Evolutionary conservation across 192 early-diverging fungal genomes (phyloP).

Genomic region (Rhizophagus clarus): DNA sequence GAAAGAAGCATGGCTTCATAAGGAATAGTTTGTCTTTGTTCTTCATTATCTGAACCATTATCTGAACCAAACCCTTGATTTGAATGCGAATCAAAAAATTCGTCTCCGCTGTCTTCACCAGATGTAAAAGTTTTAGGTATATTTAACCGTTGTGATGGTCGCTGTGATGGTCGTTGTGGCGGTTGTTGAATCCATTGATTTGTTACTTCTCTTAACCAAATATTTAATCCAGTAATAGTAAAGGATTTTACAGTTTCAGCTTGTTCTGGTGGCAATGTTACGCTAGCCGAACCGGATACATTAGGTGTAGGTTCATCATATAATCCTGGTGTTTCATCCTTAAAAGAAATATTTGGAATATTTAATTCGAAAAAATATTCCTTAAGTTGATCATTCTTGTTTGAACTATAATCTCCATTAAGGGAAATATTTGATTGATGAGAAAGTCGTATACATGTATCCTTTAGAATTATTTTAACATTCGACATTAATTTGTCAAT

Average conservation of each 20-base stretch:
- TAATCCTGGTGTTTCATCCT: conserved; percentile 62
- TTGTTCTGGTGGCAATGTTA: conserved; percentile 39
- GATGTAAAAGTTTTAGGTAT: background rate
- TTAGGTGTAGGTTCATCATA: conserved; percentile 31
- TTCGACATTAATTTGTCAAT: conserved; percentile 86
- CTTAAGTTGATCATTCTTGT: background rate
- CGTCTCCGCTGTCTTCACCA: conserved; percentile 34
- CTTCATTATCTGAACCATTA: background rate
- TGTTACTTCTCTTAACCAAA: conserved; percentile 45
- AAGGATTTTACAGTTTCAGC: conserved; percentile 57
- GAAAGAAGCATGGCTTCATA: conserved; percentile 52
- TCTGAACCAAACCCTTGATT: background rate
- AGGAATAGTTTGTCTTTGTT: background rate
- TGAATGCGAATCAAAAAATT: conserved; percentile 40
- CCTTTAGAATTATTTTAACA: conserved; percentile 69
- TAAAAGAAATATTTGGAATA: conserved; percentile 56
- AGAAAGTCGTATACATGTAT: conserved; percentile 51
- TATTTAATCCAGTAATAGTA: conserved; percentile 46
- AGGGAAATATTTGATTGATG: conserved; percentile 47
- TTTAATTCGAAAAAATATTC: conserved; percentile 55
- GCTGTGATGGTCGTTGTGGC: background rate
- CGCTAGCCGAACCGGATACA: conserved; percentile 35
- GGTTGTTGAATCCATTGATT: background rate
- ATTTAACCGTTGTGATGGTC: too few species aligned
- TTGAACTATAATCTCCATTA: conserved; percentile 18